These are phyloP conservation scores for Candida manassasensis DNA, from an alignment of 805 yeast genomes.

Conservation along the genomic window DNA sequence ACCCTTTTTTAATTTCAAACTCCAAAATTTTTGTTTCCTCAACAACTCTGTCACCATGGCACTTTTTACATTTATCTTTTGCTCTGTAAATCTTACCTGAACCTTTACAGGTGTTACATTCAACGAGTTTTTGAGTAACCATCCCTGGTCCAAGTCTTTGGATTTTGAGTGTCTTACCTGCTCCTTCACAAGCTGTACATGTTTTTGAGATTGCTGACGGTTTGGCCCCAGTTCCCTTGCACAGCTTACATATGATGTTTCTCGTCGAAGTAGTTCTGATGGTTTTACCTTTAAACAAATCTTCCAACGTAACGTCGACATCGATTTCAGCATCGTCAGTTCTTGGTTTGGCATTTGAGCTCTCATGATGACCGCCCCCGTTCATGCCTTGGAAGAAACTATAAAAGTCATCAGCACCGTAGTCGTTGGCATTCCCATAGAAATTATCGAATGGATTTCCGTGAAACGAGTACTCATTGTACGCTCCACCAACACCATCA, in stretches of 20 bases:
- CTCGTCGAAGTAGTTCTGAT: slow-evolving; percentile 70
- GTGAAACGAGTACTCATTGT: slow-evolving; percentile 13
- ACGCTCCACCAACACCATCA: slow-evolving; percentile 21
- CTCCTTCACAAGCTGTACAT: slow-evolving; percentile 72
- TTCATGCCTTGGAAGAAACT: slow-evolving; percentile 55
- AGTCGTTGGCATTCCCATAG: slow-evolving; percentile 40
- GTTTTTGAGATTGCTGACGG: slow-evolving; percentile 47
- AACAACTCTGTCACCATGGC: slow-evolving; percentile 58
- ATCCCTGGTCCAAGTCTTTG: slow-evolving; percentile 71
- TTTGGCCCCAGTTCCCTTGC: slow-evolving; percentile 76
- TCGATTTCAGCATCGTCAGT: slow-evolving; percentile 69
- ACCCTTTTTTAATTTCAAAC: slow-evolving; percentile 72
- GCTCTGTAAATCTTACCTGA: slow-evolving; percentile 54
- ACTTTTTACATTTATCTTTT: slow-evolving; percentile 74
- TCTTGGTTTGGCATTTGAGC: slow-evolving; percentile 21
- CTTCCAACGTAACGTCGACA: slow-evolving; percentile 64
- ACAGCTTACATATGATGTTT: slow-evolving; percentile 63
- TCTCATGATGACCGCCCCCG: slow-evolving; percentile 12
- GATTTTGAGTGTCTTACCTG: slow-evolving; percentile 57
- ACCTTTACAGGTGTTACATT: slow-evolving; percentile 70
- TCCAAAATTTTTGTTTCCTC: slow-evolving; percentile 71
- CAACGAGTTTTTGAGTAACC: slow-evolving; percentile 55
- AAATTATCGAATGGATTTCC: slow-evolving; percentile 38
- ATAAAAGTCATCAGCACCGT: slow-evolving; percentile 71
- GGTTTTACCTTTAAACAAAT: slow-evolving; percentile 74